Conservation (phyloP, 2,329 filamentous ascomycete species). For the Aureobasidium lini region DNA sequence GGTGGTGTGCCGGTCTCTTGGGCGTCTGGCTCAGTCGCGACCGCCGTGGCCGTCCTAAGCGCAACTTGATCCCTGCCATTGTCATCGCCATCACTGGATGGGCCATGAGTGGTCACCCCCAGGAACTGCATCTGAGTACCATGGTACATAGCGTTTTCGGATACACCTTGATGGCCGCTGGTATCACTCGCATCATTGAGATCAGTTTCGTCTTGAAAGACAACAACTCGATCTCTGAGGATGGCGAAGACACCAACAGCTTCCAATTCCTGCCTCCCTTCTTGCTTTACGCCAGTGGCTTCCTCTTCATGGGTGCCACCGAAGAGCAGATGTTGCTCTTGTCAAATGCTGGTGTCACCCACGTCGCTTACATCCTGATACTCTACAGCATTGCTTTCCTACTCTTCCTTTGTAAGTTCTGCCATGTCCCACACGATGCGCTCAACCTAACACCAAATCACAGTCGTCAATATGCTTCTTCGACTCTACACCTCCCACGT, state of each 20-base stretch:
- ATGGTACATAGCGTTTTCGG: slow-evolving; percentile 87
- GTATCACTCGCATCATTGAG: slow-evolving; percentile 77
- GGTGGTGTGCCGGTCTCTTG: slow-evolving; percentile 90
- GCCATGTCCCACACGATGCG: no score
- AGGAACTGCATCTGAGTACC: slow-evolving; percentile 73
- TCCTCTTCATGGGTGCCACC: slow-evolving; percentile 95
- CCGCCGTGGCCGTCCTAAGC: slow-evolving; percentile 74
- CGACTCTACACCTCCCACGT: slow-evolving; percentile 67
- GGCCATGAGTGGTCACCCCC: slow-evolving; percentile 89
- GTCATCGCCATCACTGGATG: slow-evolving; percentile 90
- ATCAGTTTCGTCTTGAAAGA: slow-evolving; percentile 82
- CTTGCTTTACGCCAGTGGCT: slow-evolving; percentile 82
- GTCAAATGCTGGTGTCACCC: slow-evolving; percentile 65
- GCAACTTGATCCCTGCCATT: slow-evolving; percentile 87
- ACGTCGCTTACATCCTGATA: slow-evolving; percentile 87
- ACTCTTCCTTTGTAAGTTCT: slow-evolving; percentile 67
- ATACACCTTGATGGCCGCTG: slow-evolving; percentile 89
- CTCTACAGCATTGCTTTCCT: slow-evolving; percentile 86
- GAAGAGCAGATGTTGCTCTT: slow-evolving; percentile 90
- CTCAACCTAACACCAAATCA: no score
- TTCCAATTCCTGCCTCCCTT: slow-evolving; percentile 31
- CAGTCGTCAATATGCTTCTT: slow-evolving; percentile 75
- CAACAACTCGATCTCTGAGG: slow-evolving; percentile 34
- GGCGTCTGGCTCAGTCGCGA: slow-evolving; percentile 87
- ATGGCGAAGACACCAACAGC: slow-evolving; percentile 43